Evolutionary conservation across 2,329 filamentous ascomycete genomes (phyloP).

Genomic region (Thielaviopsis cerberus): DNA sequence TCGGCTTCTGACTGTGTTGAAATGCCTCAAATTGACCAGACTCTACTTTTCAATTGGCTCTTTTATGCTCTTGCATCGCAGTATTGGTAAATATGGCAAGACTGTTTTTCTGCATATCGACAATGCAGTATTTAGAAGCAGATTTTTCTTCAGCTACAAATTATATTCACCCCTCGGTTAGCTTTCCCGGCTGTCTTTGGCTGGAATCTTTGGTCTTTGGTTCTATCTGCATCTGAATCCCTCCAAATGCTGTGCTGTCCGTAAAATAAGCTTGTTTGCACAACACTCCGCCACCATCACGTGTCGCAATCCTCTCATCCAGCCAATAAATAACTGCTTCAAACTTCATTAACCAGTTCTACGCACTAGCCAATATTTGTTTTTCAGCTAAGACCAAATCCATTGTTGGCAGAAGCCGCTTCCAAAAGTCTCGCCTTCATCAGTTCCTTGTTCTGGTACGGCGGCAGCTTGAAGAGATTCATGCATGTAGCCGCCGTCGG

Average conservation of each 20-base stretch:
- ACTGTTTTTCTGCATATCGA: not conserved
- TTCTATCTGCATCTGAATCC: too few relatives aligned
- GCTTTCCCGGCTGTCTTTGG: too few relatives aligned
- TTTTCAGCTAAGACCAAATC: constrained; percentile 59
- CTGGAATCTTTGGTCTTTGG: too few relatives aligned
- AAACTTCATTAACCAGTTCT: not conserved
- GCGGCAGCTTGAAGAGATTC: constrained; percentile 79
- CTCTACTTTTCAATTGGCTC: not conserved
- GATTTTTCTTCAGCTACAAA: too few relatives aligned
- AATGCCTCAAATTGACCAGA: too few relatives aligned
- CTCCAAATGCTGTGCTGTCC: not conserved
- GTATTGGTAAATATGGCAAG: not conserved
- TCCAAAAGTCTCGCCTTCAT: constrained; percentile 72
- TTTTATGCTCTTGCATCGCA: not conserved
- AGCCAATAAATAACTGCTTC: too few relatives aligned
- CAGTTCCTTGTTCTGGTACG: constrained; percentile 47
- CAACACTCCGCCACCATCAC: not conserved
- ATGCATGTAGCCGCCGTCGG: constrained; percentile 94
- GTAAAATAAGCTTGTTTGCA: not conserved
- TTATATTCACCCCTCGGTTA: too few relatives aligned
- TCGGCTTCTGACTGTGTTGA: too few relatives aligned
- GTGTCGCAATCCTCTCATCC: too few relatives aligned
- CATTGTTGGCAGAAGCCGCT: constrained; percentile 73
- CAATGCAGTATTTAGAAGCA: not conserved
- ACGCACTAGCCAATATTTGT: not conserved